Base-by-base conservation (phyloP, 2,329 filamentous ascomycete species). In the Neofusicoccum umdonicola region DNA sequence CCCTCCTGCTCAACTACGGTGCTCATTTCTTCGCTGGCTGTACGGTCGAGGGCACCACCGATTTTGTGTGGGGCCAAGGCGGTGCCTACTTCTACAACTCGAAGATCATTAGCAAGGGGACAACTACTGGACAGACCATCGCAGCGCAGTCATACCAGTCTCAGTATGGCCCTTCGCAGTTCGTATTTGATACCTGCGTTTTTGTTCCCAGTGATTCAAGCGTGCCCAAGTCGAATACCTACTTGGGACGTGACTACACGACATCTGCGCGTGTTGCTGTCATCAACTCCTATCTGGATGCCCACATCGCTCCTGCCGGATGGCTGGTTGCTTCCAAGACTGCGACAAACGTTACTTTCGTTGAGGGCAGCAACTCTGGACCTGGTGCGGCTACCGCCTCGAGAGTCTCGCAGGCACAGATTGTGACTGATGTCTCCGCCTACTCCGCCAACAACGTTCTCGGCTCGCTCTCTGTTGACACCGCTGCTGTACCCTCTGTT, bases 61-160 rank as follows among this genome's bases (percentile, higher is more conserved):
- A 57, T 3, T 17, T 57, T 31, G 52, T 57, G 8, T 57, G 52
- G 52, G 52, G 52, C 19, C 52, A 57, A 22, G 52, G 52, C 27
- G 52, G 52, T 2, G 52, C 52, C 9, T 57, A 57, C 52, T 31
- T 57, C 13, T 57, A 57, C 52, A 57, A 57, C 22, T 57, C 52
- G 37, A 57, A 57, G 52, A n/a, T 57, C 7, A 19, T 57, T 11
- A 57, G 52, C 37, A 57, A 37, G 9, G 52, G 52, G 5, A 44
- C 52, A 1, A 42, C 52, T 12, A 42, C 52, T 17, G 52, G 52
- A 2, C 52, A 57, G 37, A 27, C 52, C 27, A 12, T 57, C 22
- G 11, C 52, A 8, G 35, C 52, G 27, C 52, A 57, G 37, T 57
- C 52, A 12, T 57, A 57, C 19, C 52, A 57, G 52, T 57, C 35